phyloP scores from a whole-genome alignment of 202 grass and related monocot species.

The Musa balbisiana region DNA sequence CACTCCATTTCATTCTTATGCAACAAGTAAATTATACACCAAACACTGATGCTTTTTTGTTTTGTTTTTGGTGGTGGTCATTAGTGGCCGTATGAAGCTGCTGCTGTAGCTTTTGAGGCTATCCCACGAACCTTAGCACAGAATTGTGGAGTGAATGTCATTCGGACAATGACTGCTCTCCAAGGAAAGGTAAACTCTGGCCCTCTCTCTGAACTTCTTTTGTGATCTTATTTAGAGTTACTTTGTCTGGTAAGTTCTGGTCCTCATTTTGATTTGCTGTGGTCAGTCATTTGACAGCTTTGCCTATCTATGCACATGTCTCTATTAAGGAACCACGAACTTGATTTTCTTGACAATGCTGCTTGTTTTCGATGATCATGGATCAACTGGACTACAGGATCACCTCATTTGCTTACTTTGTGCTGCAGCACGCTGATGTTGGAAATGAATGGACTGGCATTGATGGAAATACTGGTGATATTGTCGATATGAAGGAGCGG shows the following conservation, averaged over 20 bases:
- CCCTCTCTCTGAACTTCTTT: not conserved
- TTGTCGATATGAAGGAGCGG: conserved; percentile 89
- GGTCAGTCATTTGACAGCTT: no score
- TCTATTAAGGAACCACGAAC: no score
- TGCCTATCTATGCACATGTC: no score
- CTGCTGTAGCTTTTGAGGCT: conserved; percentile 94
- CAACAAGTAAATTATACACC: not conserved
- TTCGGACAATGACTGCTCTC: conserved; percentile 91
- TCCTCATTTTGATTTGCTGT: no score
- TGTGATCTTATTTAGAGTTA: no score
- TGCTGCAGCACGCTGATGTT: conserved; percentile 68
- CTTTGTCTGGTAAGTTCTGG: no score
- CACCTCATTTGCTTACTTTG: not conserved
- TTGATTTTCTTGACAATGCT: no score
- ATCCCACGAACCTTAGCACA: conserved; percentile 95
- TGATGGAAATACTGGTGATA: conserved; percentile 74
- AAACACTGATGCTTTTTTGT: conserved; percentile 13
- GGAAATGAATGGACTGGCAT: conserved; percentile 94
- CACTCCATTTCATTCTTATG: conserved; percentile 1
- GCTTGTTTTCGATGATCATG: no score
- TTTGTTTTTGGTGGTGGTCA: conserved; percentile 23
- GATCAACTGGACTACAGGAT: no score
- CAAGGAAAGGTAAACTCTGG: conserved; percentile 67
- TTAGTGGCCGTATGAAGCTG: conserved; percentile 99
- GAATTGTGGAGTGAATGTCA: conserved; percentile 96